Conservation (phyloP, 768 basidiomycete genomes). For the Boletus edulis region DNA sequence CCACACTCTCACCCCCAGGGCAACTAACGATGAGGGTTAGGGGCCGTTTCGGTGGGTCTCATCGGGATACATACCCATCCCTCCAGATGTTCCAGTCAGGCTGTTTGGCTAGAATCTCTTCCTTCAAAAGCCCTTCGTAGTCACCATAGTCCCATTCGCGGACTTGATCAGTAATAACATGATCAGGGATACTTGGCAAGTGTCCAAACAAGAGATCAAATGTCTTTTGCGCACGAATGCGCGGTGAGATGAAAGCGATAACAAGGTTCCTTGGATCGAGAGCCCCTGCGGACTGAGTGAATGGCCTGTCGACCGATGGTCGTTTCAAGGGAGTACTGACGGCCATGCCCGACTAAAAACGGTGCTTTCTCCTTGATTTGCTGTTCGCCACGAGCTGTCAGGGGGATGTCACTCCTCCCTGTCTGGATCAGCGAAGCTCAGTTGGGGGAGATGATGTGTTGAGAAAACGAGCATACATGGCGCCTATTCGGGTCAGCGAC, state of each 20-base stretch:
- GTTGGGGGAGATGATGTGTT: background rate
- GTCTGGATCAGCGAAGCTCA: constrained; percentile 51
- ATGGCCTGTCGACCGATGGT: background rate
- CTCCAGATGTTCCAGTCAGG: constrained; percentile 80
- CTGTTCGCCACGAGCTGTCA: constrained; percentile 73
- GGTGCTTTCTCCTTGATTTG: constrained; percentile 64
- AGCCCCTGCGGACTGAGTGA: constrained; percentile 42
- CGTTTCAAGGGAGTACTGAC: constrained; percentile 41
- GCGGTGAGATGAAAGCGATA: constrained; percentile 81
- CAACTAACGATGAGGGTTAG: constrained; percentile 48
- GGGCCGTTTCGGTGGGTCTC: background rate
- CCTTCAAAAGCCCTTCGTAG: constrained; percentile 79
- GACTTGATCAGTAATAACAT: constrained; percentile 61
- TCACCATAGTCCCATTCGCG: constrained; percentile 93
- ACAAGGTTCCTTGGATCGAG: constrained; percentile 80
- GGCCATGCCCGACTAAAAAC: constrained; percentile 70
- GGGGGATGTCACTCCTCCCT: constrained; percentile 82
- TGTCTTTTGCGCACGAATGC: constrained; percentile 79
- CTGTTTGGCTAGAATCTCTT: constrained; percentile 68
- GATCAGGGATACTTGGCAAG: constrained; percentile 44
- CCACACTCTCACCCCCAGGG: constrained; percentile 81
- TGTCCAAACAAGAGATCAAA: constrained; percentile 76
- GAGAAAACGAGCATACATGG: constrained; percentile 45
- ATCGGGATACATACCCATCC: constrained; percentile 56
- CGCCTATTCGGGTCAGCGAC: constrained; percentile 40